A percentile compares a stretch with the other conserved stretches of the same genome.
These are phyloP conservation scores for Cryphonectria parasitica DNA, from an alignment of 2,329 filamentous ascomycete genomes.

Conservation along the genomic window DNA sequence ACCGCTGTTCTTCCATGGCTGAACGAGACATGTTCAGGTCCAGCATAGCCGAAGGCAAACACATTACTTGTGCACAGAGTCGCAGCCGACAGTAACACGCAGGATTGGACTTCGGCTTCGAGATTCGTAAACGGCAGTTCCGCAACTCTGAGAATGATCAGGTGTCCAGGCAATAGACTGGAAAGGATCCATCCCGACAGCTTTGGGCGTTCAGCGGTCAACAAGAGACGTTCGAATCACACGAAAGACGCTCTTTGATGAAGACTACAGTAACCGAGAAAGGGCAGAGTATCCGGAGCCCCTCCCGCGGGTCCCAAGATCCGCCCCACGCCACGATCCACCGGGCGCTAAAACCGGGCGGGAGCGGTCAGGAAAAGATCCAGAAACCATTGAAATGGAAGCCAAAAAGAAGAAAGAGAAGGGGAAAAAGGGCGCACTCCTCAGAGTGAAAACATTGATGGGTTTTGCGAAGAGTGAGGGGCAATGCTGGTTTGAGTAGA, in stretches of 20 bases:
- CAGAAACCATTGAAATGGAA: constrained; percentile 4
- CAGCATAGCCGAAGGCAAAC: constrained; percentile 18
- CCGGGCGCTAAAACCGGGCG: constrained; percentile 13
- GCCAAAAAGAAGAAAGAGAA: not conserved
- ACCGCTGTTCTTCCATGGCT: constrained; percentile 22
- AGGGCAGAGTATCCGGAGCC: constrained; percentile 6
- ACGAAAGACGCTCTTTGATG: not conserved
- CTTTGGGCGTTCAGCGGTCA: constrained; percentile 9
- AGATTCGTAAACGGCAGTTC: not conserved
- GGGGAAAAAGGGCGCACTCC: not conserved
- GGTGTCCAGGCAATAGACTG: not conserved
- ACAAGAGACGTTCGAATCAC: not conserved
- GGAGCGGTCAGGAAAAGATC: constrained; percentile 28
- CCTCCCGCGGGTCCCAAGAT: constrained; percentile 16
- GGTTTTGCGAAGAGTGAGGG: not conserved
- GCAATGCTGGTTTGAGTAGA: not conserved
- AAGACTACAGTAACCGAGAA: constrained; percentile 10
- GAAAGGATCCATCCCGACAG: not conserved
- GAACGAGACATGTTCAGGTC: constrained; percentile 9
- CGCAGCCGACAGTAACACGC: constrained; percentile 1
- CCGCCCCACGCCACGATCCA: constrained; percentile 26
- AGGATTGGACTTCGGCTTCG: not conserved
- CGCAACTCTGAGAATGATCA: not conserved
- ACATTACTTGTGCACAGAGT: constrained; percentile 10
- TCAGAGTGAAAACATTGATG: not conserved